Evolutionary conservation across 78 protist genomes (phyloP).

Genomic region (Dictyostelium citrinum): DNA sequence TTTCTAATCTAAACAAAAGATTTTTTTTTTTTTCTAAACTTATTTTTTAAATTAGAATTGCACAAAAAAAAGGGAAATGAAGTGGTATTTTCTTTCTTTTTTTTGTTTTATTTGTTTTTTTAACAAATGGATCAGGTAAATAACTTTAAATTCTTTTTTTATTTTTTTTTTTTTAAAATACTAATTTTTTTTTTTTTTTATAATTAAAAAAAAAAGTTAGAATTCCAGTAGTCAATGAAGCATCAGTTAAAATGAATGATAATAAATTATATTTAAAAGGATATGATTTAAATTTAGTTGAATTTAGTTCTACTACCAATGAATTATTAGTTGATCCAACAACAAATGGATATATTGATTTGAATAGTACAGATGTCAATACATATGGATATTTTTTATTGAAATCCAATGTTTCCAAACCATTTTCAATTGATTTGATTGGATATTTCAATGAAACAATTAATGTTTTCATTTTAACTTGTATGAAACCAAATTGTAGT

Average conservation of each 20-base stretch:
- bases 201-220: background rate
- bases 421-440: background rate
- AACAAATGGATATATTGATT: background rate
- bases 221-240: background rate
- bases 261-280: constrained; percentile 2
- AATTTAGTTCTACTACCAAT: background rate
- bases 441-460: background rate
- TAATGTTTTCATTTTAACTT: background rate
- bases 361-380: background rate
- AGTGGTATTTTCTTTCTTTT: background rate
- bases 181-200: background rate
- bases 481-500: constrained; percentile 14
- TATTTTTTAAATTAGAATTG: too few species aligned
- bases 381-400: background rate
- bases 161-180: background rate
- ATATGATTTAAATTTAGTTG: background rate
- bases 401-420: background rate
- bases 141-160: background rate
- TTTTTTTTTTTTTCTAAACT: too few species aligned
- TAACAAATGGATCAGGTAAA: background rate
- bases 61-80: background rate
- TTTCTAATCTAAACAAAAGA: too few species aligned
- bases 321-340: background rate
- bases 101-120: background rate
- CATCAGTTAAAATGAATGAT: background rate